phyloP scores from a whole-genome alignment of 805 yeast genomes.

The Yamadazyma olivae region DNA sequence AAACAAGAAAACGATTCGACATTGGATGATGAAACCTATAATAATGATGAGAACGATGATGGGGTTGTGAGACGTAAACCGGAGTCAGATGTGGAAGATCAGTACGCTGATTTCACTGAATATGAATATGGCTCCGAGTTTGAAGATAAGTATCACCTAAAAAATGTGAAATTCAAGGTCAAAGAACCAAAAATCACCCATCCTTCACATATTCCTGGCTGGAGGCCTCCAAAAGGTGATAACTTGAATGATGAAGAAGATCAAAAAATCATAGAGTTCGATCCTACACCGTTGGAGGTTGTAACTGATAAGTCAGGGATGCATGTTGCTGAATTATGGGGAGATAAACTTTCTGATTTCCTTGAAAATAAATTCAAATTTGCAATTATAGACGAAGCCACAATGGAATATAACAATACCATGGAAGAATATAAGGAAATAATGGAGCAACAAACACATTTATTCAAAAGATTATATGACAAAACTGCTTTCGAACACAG shows the following conservation, averaged over 20 bases:
- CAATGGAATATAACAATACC: conserved; percentile 27
- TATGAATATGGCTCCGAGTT: conserved; percentile 2
- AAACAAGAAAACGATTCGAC: not conserved
- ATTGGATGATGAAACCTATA: not conserved
- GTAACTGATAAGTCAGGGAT: conserved; percentile 12
- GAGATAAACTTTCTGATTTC: conserved; percentile 22
- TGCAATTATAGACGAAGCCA: conserved; percentile 37
- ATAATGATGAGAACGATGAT: conserved; percentile 3
- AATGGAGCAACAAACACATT: conserved; percentile 48
- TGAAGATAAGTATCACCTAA: conserved; percentile 16
- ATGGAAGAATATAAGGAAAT: conserved; percentile 59
- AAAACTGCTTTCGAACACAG: conserved; percentile 34
- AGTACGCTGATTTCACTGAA: conserved; percentile 11
- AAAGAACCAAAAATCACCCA: conserved; percentile 38
- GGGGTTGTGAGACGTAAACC: conserved; percentile 1
- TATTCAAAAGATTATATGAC: conserved; percentile 46
- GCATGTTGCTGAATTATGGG: conserved; percentile 24
- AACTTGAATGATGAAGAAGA: conserved; percentile 14
- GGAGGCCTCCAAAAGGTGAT: conserved; percentile 30
- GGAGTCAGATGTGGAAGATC: conserved; percentile 11
- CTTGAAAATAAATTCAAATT: conserved; percentile 26
- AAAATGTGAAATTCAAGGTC: conserved; percentile 27
- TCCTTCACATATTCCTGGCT: conserved; percentile 43
- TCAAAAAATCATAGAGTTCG: conserved; percentile 19
- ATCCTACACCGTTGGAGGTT: conserved; percentile 26